A percentile compares a stretch with the other conserved stretches of the same genome.
phyloP scores from a whole-genome alignment of 331 rosid genomes.

The Acacia pycnantha region DNA sequence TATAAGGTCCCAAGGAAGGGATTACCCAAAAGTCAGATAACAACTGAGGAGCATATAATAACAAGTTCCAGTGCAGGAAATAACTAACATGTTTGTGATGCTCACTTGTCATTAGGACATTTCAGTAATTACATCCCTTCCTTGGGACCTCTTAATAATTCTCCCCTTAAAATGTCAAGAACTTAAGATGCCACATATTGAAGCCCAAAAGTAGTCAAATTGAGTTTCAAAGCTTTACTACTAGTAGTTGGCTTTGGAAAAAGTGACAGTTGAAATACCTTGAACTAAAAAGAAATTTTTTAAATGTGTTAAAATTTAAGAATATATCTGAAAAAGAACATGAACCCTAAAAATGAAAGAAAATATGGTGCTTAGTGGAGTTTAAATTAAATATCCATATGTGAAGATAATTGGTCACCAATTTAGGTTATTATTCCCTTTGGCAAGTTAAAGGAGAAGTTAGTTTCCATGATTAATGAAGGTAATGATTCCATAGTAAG shows the following conservation, averaged over 20 bases:
- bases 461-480: neutral
- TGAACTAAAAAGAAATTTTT: neutral
- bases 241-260: neutral
- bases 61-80: no score
- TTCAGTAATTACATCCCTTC: no score
- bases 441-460: neutral
- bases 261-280: neutral
- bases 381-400: neutral
- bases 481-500: neutral
- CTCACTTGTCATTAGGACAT: no score
- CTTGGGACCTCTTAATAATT: no score
- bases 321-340: neutral
- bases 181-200: neutral
- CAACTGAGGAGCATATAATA: no score
- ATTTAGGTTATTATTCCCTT: neutral
- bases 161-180: neutral
- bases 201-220: neutral
- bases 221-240: neutral
- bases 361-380: neutral
- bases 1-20: no score
- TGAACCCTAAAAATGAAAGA: conserved; percentile 1
- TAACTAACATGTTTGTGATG: no score
- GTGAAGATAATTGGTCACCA: neutral
- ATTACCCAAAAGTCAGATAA: no score
- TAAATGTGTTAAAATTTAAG: neutral